Conservation (phyloP, 176 grass and related monocot genomes). For the Aegilops speltoides region DNA sequence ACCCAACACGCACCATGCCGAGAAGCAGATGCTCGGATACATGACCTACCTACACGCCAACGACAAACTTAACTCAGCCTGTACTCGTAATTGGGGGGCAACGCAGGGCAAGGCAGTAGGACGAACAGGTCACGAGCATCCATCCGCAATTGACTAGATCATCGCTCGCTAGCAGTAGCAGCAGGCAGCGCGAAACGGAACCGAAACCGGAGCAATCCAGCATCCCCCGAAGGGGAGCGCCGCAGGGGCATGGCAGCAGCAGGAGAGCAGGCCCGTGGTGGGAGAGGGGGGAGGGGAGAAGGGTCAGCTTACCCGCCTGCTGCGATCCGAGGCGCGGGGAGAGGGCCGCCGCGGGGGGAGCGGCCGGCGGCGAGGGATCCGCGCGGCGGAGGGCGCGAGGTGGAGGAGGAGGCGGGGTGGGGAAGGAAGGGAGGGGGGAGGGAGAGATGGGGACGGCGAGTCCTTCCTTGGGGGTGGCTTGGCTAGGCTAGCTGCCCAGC, state of each 20-base stretch:
- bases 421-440: too few species aligned
- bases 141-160: not conserved
- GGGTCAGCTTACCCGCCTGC: not conserved
- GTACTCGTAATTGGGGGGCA: not conserved
- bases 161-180: not conserved
- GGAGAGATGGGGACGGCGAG: slow-evolving; percentile 21
- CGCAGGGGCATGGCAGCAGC: not conserved
- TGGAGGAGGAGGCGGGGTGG: not conserved
- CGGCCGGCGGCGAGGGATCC: not conserved
- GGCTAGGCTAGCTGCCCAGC: too few species aligned
- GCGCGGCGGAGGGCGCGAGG: not conserved
- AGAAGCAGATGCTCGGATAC: not conserved
- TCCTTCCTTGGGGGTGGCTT: not conserved
- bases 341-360: not conserved
- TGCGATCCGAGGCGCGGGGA: not conserved
- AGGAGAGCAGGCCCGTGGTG: too few species aligned
- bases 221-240: not conserved
- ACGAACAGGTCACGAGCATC: not conserved
- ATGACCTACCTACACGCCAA: not conserved
- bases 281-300: not conserved
- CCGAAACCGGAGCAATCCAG: not conserved
- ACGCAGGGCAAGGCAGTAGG: not conserved
- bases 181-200: not conserved
- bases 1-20: not conserved
- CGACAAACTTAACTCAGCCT: not conserved